Evolutionary conservation across 2,329 filamentous ascomycete species (phyloP).

Genomic region (Fusarium liriodendri): DNA sequence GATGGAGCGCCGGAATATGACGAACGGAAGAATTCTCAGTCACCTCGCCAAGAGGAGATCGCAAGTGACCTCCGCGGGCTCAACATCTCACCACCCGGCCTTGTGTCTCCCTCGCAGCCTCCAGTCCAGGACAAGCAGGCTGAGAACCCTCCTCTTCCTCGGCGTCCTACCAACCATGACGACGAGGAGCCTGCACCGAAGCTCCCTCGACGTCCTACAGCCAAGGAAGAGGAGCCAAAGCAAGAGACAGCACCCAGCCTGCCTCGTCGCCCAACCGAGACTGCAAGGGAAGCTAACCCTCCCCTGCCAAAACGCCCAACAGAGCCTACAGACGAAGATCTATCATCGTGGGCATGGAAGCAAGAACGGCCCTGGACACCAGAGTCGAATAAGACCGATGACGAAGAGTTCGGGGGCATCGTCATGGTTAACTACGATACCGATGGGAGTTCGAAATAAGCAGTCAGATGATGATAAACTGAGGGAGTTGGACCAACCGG

Average conservation of each 20-base stretch:
- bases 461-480: neutral
- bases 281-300: conserved; percentile 17
- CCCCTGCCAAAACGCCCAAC: conserved; percentile 33
- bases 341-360: neutral
- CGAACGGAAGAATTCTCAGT: conserved; percentile 19
- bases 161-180: conserved; percentile 2
- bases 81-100: conserved; percentile 43
- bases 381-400: conserved; percentile 44
- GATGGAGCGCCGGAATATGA: conserved; percentile 31
- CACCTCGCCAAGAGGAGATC: conserved; percentile 28
- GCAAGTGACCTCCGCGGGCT: conserved; percentile 44
- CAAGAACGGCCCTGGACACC: conserved; percentile 41
- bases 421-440: conserved; percentile 53
- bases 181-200: conserved; percentile 13
- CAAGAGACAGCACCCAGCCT: conserved; percentile 19
- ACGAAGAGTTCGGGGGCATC: conserved; percentile 52
- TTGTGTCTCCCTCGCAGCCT: conserved; percentile 35
- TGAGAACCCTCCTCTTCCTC: conserved; percentile 32
- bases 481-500: neutral
- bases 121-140: conserved; percentile 10
- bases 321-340: conserved; percentile 10
- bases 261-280: conserved; percentile 26
- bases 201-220: conserved; percentile 19
- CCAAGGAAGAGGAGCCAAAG: conserved; percentile 7
- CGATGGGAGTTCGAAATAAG: conserved; percentile 23